phyloP scores from a whole-genome alignment of 2,329 filamentous ascomycete species.

The Apiospora malaysiana region DNA sequence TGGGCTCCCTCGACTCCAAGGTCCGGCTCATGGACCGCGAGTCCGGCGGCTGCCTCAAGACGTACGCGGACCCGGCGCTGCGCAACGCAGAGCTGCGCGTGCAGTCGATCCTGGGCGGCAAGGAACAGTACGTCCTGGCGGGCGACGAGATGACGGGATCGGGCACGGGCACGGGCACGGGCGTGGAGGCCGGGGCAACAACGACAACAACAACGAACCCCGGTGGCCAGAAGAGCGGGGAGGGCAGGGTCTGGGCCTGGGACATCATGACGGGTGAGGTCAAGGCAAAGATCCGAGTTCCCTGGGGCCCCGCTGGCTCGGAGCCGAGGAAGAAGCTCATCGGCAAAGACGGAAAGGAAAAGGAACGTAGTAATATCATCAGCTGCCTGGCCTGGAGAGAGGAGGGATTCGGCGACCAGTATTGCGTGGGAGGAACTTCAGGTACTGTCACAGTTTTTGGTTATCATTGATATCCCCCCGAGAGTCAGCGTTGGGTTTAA shows the following conservation, averaged over 20 bases:
- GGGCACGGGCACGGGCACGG: too few species aligned
- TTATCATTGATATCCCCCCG: slow-evolving; percentile 33
- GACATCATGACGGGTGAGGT: slow-evolving; percentile 78
- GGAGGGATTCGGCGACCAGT: slow-evolving; percentile 67
- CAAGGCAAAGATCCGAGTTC: slow-evolving; percentile 64
- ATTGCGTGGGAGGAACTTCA: slow-evolving; percentile 69
- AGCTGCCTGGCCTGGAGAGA: slow-evolving; percentile 70
- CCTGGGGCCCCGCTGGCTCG: slow-evolving; percentile 60
- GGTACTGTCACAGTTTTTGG: slow-evolving; percentile 70
- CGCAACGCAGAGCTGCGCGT: slow-evolving; percentile 76
- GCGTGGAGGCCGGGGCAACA: too few species aligned
- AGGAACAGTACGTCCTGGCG: slow-evolving; percentile 78
- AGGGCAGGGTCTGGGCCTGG: slow-evolving; percentile 79
- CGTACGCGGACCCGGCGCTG: slow-evolving; percentile 65
- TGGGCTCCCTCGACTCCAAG: slow-evolving; percentile 76
- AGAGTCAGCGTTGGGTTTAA: not conserved
- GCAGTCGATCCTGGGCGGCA: slow-evolving; percentile 74
- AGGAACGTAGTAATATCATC: slow-evolving; percentile 63
- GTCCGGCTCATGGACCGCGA: slow-evolving; percentile 82
- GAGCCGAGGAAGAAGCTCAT: slow-evolving; percentile 58
- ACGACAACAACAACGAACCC: slow-evolving; percentile 18
- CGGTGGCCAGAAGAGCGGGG: slow-evolving; percentile 39
- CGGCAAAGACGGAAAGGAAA: slow-evolving; percentile 65
- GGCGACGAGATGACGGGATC: slow-evolving; percentile 71
- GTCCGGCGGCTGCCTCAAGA: slow-evolving; percentile 74